phyloP scores from a whole-genome alignment of 352 stramenopile genomes.

The Phytopythium ostracodes region DNA sequence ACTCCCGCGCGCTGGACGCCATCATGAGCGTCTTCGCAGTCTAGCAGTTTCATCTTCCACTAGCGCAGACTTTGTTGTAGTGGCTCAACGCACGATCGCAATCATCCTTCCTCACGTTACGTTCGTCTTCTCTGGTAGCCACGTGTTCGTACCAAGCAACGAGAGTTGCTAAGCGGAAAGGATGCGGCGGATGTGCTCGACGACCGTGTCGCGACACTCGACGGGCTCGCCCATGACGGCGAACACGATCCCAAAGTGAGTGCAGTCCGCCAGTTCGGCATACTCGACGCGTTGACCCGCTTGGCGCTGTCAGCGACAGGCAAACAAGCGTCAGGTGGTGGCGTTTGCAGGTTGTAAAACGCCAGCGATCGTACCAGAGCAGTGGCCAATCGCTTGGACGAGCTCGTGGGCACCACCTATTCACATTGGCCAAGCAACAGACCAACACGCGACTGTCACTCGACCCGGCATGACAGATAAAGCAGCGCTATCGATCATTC shows the following conservation, averaged over 20 bases:
- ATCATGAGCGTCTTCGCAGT: constrained; percentile 47
- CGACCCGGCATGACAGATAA: neutral
- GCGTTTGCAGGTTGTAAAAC: neutral
- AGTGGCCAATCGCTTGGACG: constrained; percentile 47
- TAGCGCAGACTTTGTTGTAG: too few species aligned
- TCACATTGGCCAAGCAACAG: neutral
- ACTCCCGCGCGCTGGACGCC: constrained; percentile 26
- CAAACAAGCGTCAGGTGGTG: neutral
- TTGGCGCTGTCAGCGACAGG: constrained; percentile 21
- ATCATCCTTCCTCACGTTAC: neutral
- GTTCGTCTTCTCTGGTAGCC: neutral
- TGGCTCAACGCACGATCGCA: neutral
- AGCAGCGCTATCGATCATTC: neutral
- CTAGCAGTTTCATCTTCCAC: too few species aligned
- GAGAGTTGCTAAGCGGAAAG: constrained; percentile 5
- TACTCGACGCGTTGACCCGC: constrained; percentile 38
- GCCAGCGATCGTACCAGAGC: constrained; percentile 31
- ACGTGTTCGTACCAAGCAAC: neutral
- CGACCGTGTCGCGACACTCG: constrained; percentile 29
- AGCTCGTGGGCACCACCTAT: constrained; percentile 26
- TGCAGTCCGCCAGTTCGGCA: constrained; percentile 34
- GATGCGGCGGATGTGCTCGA: constrained; percentile 39
- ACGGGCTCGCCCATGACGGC: constrained; percentile 62
- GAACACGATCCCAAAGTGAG: constrained; percentile 63
- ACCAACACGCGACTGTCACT: neutral